phyloP scores from a whole-genome alignment of 306 rosid species.

The Carpinus viminea region DNA sequence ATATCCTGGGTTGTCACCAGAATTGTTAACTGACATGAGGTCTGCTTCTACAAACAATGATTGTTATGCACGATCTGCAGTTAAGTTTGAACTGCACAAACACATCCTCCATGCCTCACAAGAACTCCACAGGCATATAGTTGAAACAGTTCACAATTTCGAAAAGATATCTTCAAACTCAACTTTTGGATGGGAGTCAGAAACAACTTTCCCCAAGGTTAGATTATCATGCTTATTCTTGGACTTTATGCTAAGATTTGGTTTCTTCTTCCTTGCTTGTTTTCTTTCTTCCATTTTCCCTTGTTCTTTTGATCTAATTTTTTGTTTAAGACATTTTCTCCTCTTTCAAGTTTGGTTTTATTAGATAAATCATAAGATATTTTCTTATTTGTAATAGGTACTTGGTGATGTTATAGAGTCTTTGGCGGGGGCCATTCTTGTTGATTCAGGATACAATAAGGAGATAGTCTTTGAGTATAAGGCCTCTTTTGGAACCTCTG shows the following conservation, averaged over 20 bases:
- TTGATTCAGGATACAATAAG: constrained; percentile 63
- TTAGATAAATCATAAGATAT: constrained; percentile 13
- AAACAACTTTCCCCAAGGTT: constrained; percentile 74
- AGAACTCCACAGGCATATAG: constrained; percentile 58
- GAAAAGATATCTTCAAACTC: constrained; percentile 28
- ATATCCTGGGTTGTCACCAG: constrained; percentile 73
- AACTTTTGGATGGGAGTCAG: constrained; percentile 76
- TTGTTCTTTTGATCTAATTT: neutral
- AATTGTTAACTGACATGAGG: constrained; percentile 74
- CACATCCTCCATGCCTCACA: constrained; percentile 59
- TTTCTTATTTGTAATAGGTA: constrained; percentile 46
- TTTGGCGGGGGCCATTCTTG: constrained; percentile 75
- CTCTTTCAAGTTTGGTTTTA: neutral
- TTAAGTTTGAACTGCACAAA: constrained; percentile 62
- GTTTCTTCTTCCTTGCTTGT: neutral
- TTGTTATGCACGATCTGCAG: constrained; percentile 63
- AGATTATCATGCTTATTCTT: constrained; percentile 8
- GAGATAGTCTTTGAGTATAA: constrained; percentile 55
- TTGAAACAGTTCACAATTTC: constrained; percentile 28
- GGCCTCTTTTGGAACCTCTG: constrained; percentile 72
- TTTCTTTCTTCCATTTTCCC: neutral
- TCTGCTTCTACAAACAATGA: constrained; percentile 76
- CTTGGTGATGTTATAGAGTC: constrained; percentile 85
- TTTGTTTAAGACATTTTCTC: too few species aligned
- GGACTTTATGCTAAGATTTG: neutral